Conservation (phyloP, 768 basidiomycete genomes). For the Calocybe gangraenosa region DNA sequence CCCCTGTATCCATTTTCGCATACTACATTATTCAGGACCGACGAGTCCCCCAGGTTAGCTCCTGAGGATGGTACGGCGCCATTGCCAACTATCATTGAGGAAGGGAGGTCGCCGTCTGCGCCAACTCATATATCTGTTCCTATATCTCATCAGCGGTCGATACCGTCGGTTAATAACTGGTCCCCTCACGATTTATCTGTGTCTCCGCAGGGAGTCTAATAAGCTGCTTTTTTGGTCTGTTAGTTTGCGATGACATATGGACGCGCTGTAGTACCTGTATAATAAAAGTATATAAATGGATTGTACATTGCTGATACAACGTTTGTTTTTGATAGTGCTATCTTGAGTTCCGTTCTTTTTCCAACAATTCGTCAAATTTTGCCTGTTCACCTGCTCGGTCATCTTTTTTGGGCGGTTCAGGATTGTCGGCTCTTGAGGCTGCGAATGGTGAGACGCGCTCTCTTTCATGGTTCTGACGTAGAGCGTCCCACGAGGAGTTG, state of each 20-base stretch:
- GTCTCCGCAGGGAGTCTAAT: slow-evolving; percentile 15
- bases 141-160: slow-evolving; percentile 12
- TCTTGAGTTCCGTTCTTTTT: slow-evolving; percentile 48
- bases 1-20: slow-evolving; percentile 83
- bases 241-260: slow-evolving; percentile 1
- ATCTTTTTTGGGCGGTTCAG: slow-evolving; percentile 14
- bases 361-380: slow-evolving; percentile 54
- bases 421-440: slow-evolving; percentile 2
- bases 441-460: slow-evolving; percentile 19
- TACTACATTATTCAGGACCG: slow-evolving; percentile 53
- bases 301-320: slow-evolving; percentile 6
- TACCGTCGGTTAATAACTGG: slow-evolving; percentile 16
- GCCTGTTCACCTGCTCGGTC: slow-evolving; percentile 47
- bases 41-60: slow-evolving; percentile 27
- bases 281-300: slow-evolving; percentile 7
- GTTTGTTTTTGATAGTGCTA: slow-evolving; percentile 8
- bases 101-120: slow-evolving; percentile 18
- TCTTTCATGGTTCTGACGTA: slow-evolving; percentile 57
- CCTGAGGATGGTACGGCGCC: slow-evolving; percentile 32
- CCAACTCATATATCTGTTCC: slow-evolving; percentile 6
- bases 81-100: slow-evolving; percentile 35
- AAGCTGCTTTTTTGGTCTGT: slow-evolving; percentile 1
- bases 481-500: slow-evolving; percentile 62
- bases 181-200: slow-evolving; percentile 22
- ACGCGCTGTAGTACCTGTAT: slow-evolving; percentile 12